These are phyloP conservation scores for Solanum bulbocastanum DNA, from an alignment of 257 asterid species.

Conservation along the genomic window DNA sequence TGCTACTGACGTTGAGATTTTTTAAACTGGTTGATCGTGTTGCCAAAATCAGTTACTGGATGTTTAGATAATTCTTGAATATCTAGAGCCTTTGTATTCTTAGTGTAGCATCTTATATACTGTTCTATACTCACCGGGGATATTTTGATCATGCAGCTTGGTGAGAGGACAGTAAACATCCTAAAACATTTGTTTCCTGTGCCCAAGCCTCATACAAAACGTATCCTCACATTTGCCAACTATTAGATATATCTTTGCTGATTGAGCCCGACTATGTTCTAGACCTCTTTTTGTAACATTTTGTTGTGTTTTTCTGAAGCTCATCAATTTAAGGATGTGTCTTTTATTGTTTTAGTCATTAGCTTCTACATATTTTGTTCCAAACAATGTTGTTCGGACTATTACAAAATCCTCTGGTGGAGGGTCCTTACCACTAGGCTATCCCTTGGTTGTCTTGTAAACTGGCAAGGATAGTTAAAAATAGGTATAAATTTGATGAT, in stretches of 20 bases:
- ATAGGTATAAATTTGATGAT: neutral
- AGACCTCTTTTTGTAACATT: neutral
- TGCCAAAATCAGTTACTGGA: neutral
- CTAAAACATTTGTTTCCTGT: slow-evolving; percentile 85
- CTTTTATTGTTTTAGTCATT: neutral
- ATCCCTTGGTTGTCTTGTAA: neutral
- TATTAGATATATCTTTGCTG: neutral
- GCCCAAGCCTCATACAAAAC: slow-evolving; percentile 84
- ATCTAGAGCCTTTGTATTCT: neutral
- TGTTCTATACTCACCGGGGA: neutral
- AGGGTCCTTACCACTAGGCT: neutral
- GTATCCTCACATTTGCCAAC: slow-evolving; percentile 38
- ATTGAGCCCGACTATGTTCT: neutral
- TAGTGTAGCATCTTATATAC: neutral
- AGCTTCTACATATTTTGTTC: neutral
- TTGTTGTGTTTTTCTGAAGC: neutral
- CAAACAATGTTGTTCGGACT: too few species aligned
- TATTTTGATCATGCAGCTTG: slow-evolving; percentile 48
- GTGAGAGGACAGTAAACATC: slow-evolving; percentile 76
- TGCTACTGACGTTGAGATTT: neutral
- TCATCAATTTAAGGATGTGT: neutral
- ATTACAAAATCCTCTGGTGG: neutral
- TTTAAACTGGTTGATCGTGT: neutral
- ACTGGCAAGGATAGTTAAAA: neutral
- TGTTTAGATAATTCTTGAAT: neutral